Conservation (phyloP, 1,284 basidiomycete species). For the Dichomitus squalens region DNA sequence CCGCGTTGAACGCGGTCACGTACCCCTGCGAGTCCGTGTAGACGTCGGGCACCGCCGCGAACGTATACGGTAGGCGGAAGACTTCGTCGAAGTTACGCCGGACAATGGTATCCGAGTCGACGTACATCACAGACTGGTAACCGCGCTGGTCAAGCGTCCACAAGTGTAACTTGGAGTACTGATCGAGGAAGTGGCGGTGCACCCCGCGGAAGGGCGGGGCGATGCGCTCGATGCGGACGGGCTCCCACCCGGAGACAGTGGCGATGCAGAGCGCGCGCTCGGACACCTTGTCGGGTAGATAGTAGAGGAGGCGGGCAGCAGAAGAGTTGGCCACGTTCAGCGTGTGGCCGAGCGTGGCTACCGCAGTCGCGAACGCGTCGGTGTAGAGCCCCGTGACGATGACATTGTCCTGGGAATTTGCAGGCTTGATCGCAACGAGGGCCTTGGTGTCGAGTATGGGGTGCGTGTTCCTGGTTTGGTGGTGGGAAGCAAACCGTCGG, state of each 20-base stretch:
- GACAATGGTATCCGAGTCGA: constrained; percentile 47
- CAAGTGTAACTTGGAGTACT: constrained; percentile 47
- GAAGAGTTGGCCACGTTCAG: constrained; percentile 37
- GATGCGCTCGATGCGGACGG: constrained; percentile 39
- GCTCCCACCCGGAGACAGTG: constrained; percentile 42
- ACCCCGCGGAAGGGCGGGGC: constrained; percentile 41
- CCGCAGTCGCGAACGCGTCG: constrained; percentile 41
- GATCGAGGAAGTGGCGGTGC: constrained; percentile 41
- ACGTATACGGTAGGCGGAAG: constrained; percentile 43
- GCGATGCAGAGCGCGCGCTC: constrained; percentile 42
- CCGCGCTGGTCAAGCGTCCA: constrained; percentile 43
- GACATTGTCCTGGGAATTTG: constrained; percentile 32
- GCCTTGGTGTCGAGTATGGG: constrained; percentile 20
- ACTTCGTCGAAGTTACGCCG: constrained; percentile 48
- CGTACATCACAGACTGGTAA: constrained; percentile 38
- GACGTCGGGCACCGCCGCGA: constrained; percentile 47
- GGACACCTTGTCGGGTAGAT: constrained; percentile 43
- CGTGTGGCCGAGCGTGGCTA: constrained; percentile 45
- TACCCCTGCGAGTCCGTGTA: constrained; percentile 38
- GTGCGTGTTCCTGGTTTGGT: constrained; percentile 16
- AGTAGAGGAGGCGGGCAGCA: constrained; percentile 39
- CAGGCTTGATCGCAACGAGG: background rate
- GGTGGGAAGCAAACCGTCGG: background rate
- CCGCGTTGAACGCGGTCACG: constrained; percentile 44
- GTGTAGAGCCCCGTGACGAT: constrained; percentile 45